These are phyloP conservation scores for Cryoendolithus antarcticus DNA, from an alignment of 2,329 filamentous ascomycete species.

Conservation along the genomic window DNA sequence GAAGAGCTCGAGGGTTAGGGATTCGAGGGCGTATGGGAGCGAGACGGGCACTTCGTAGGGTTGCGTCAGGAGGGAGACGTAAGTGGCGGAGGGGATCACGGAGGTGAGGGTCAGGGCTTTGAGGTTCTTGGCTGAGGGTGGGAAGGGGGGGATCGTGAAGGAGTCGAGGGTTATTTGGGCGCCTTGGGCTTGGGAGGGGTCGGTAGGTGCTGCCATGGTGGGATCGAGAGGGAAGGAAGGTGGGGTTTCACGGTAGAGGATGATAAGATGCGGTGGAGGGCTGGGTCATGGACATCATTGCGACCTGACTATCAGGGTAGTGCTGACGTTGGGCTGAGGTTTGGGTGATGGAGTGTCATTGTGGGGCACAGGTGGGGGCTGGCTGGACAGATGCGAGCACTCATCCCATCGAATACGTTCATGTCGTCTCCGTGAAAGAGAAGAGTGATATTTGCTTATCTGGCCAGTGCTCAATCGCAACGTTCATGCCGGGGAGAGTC, in stretches of 20 bases:
- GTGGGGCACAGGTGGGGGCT: too few species aligned
- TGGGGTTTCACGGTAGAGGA: neutral
- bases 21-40: conserved; percentile 29
- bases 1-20: conserved; percentile 38
- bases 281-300: too few species aligned
- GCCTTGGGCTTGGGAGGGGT: conserved; percentile 24
- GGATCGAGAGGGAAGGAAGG: neutral
- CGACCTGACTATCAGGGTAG: too few species aligned
- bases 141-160: conserved; percentile 35
- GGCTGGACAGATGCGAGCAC: too few species aligned
- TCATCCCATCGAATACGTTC: too few species aligned
- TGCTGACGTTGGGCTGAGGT: too few species aligned
- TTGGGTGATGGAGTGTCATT: too few species aligned
- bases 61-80: conserved; percentile 27
- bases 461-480: too few species aligned
- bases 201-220: conserved; percentile 10
- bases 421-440: too few species aligned
- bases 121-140: conserved; percentile 30
- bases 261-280: neutral
- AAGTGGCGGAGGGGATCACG: conserved; percentile 37
- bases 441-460: too few species aligned
- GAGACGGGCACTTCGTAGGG: conserved; percentile 23
- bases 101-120: conserved; percentile 36
- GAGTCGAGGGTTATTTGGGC: conserved; percentile 35
- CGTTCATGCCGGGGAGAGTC: too few species aligned